Conservation (phyloP, 257 asterid species). For the Mitragyna speciosa region DNA sequence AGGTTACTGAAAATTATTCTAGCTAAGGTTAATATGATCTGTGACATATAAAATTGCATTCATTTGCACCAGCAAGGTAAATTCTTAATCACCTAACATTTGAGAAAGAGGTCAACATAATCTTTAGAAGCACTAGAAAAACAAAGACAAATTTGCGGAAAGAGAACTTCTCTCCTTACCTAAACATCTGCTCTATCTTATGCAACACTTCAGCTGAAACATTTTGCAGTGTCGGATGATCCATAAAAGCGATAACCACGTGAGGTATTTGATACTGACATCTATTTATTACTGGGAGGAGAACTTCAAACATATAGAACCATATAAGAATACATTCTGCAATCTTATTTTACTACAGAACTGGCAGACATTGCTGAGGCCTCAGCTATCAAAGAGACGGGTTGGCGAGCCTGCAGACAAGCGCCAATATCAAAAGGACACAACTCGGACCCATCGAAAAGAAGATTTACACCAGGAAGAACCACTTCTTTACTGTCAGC, state of each 20-base stretch:
- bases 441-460: slow-evolving; percentile 86
- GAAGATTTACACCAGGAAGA: slow-evolving; percentile 91
- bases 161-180: not conserved
- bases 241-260: slow-evolving; percentile 8
- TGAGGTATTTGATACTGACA: slow-evolving; percentile 15
- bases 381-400: slow-evolving; percentile 82
- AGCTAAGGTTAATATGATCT: not conserved
- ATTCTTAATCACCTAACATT: not conserved
- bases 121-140: not conserved
- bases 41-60: not conserved
- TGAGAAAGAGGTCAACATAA: not conserved
- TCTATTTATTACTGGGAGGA: slow-evolving; percentile 3
- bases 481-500: slow-evolving; percentile 80
- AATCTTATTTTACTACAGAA: slow-evolving; percentile 48
- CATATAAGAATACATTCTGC: slow-evolving; percentile 6
- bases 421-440: slow-evolving; percentile 94
- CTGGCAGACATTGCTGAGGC: slow-evolving; percentile 81
- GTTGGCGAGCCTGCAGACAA: slow-evolving; percentile 98
- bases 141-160: not conserved
- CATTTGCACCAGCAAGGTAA: not conserved
- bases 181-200: not conserved
- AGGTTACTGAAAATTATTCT: not conserved
- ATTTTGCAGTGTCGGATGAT: not conserved
- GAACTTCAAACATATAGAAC: slow-evolving; percentile 13
- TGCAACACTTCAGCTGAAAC: not conserved